A percentile compares a stretch with the other conserved stretches of the same genome.
Evolutionary conservation across 2,329 filamentous ascomycete genomes (phyloP).

Genomic region (Orbilia brochopaga): DNA sequence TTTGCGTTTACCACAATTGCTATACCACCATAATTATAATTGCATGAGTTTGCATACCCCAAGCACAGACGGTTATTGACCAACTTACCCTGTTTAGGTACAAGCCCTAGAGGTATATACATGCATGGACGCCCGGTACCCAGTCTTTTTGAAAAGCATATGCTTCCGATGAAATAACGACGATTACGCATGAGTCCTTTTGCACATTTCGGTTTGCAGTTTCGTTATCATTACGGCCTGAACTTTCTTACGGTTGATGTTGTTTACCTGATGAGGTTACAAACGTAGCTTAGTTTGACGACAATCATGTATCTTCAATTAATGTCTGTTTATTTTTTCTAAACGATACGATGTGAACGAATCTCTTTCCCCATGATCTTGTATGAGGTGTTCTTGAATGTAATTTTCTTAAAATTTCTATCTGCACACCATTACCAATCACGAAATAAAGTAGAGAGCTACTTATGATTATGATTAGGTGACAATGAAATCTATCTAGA

Average conservation of each 20-base stretch:
- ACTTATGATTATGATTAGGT: too few relatives aligned
- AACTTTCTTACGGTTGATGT: constrained; percentile 1
- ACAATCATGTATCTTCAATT: constrained; percentile 20
- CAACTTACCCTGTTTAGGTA: constrained; percentile 47
- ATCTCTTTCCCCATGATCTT: constrained; percentile 11
- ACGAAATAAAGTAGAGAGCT: too few relatives aligned
- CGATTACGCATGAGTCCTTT: constrained; percentile 14
- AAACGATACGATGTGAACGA: constrained; percentile 35
- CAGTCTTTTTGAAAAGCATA: constrained; percentile 23
- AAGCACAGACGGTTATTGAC: constrained; percentile 42
- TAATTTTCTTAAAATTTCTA: background rate
- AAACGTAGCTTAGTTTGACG: constrained; percentile 9
- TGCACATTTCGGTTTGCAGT: constrained; percentile 9
- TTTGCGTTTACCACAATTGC: background rate
- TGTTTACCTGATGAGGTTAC: constrained; percentile 1
- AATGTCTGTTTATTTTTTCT: constrained; percentile 7
- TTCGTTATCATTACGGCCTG: constrained; percentile 5
- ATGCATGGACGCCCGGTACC: background rate
- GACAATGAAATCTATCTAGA: too few relatives aligned
- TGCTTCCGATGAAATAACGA: constrained; percentile 37
- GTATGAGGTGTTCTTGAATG: background rate
- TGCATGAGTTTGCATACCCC: background rate
- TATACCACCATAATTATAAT: background rate
- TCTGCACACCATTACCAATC: background rate
- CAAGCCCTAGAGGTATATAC: constrained; percentile 31